Percentiles rank a stretch among this genome's conserved stretches.
These are phyloP conservation scores for Eucalyptus leucophloia DNA, from an alignment of 345 rosid genomes.

Conservation along the genomic window DNA sequence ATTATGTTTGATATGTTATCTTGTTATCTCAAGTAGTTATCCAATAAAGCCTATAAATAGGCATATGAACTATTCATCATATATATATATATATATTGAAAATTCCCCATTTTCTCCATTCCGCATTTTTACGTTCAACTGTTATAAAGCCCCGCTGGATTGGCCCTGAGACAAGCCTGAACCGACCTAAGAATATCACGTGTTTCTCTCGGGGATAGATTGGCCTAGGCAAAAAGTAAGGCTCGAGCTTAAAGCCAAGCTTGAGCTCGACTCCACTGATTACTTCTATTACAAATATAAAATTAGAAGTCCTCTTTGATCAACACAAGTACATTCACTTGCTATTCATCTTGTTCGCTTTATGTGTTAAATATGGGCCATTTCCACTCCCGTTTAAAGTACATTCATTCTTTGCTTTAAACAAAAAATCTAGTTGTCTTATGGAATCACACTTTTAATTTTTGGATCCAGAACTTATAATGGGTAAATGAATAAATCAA, in stretches of 20 bases:
- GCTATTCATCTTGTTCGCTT: background rate
- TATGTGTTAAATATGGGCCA: background rate
- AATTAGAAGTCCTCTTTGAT: background rate
- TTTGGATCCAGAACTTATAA: background rate
- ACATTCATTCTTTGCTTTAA: background rate
- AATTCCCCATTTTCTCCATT: background rate
- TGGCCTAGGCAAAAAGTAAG: background rate
- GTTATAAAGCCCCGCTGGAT: background rate
- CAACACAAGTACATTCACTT: background rate
- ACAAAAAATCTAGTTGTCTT: background rate
- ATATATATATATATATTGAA: no score
- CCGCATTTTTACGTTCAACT: background rate
- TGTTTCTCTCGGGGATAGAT: background rate
- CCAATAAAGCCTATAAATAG: background rate
- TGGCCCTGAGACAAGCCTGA: background rate
- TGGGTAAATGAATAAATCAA: background rate
- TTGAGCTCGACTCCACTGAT: background rate
- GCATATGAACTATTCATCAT: background rate
- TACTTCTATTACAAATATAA: background rate
- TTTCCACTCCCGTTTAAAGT: background rate
- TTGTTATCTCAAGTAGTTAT: background rate
- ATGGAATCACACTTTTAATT: background rate
- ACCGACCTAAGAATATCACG: background rate
- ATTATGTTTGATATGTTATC: background rate
- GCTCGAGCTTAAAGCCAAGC: background rate